Percentiles rank a stretch among this genome's conserved stretches.
phyloP scores from a whole-genome alignment of 2,329 filamentous ascomycete species.

The Pseudogymnoascus sp. region DNA sequence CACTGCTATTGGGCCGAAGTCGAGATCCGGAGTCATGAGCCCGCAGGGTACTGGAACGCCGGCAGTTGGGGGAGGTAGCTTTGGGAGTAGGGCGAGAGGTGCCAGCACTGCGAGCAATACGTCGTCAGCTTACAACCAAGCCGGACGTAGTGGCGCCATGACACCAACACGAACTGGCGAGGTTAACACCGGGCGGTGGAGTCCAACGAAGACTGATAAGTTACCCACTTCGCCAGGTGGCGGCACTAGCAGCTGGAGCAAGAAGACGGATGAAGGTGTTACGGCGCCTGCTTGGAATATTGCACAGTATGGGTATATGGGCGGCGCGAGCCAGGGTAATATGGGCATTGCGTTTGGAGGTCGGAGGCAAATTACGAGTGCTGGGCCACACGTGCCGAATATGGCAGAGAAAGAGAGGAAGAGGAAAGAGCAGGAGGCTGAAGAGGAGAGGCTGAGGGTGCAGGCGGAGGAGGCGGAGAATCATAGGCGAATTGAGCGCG shows the following conservation, averaged over 20 bases:
- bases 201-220: constrained; percentile 51
- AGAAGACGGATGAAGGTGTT: constrained; percentile 65
- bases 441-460: constrained; percentile 49
- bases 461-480: constrained; percentile 46
- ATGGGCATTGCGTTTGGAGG: constrained; percentile 89
- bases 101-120: constrained; percentile 50
- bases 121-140: constrained; percentile 39
- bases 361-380: constrained; percentile 82
- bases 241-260: constrained; percentile 81
- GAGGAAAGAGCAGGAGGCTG: constrained; percentile 47
- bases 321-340: constrained; percentile 91
- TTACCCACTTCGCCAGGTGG: constrained; percentile 41
- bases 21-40: constrained; percentile 48
- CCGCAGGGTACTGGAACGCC: constrained; percentile 54
- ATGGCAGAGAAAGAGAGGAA: constrained; percentile 74
- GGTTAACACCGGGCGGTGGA: constrained; percentile 47
- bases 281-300: constrained; percentile 97
- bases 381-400: constrained; percentile 69
- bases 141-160: constrained; percentile 35
- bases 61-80: constrained; percentile 38
- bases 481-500: constrained; percentile 37
- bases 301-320: constrained; percentile 96
- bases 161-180: constrained; percentile 26
- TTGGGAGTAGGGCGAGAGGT: constrained; percentile 37
- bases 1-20: constrained; percentile 64